phyloP scores from a whole-genome alignment of 2,329 filamentous ascomycete genomes.

The Delphinella strobiligena region DNA sequence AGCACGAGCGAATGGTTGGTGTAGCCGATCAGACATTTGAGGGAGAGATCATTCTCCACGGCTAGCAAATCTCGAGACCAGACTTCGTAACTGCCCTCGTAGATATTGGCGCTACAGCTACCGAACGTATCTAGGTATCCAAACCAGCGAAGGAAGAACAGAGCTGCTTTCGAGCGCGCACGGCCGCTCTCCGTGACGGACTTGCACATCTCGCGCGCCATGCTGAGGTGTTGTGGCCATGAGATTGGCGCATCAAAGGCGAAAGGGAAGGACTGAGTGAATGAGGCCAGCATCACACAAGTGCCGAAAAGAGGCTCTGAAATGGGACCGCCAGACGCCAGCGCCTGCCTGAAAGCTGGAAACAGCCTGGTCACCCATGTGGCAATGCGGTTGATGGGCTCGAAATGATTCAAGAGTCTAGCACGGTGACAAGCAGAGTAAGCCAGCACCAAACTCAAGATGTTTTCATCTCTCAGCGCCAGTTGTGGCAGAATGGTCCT shows the following conservation, averaged over 20 bases:
- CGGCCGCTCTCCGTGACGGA: constrained; percentile 28
- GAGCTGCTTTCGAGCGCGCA: constrained; percentile 39
- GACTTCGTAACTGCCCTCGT: constrained; percentile 3
- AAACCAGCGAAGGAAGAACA: constrained; percentile 73
- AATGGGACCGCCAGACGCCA: constrained; percentile 47
- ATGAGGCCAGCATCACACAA: constrained; percentile 71
- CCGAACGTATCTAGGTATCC: constrained; percentile 73
- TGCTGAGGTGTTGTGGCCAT: constrained; percentile 68
- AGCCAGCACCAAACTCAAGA: constrained; percentile 65
- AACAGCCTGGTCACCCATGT: constrained; percentile 72
- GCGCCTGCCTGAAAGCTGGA: constrained; percentile 56
- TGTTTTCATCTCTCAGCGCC: constrained; percentile 56
- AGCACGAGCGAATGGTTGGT: constrained; percentile 5
- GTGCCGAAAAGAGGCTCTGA: constrained; percentile 65
- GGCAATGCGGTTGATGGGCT: constrained; percentile 67
- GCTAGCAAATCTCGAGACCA: constrained; percentile 6
- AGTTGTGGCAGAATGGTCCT: constrained; percentile 51
- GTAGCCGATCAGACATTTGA: constrained; percentile 7
- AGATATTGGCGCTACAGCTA: constrained; percentile 48
- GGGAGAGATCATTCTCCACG: constrained; percentile 1
- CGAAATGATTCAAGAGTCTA: constrained; percentile 58
- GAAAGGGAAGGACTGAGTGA: constrained; percentile 72
- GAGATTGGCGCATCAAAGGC: constrained; percentile 67
- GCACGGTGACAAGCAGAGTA: constrained; percentile 76
- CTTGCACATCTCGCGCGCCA: constrained; percentile 51